These are phyloP conservation scores for Lepiota subincarnata DNA, from an alignment of 768 basidiomycete species.

Conservation along the genomic window DNA sequence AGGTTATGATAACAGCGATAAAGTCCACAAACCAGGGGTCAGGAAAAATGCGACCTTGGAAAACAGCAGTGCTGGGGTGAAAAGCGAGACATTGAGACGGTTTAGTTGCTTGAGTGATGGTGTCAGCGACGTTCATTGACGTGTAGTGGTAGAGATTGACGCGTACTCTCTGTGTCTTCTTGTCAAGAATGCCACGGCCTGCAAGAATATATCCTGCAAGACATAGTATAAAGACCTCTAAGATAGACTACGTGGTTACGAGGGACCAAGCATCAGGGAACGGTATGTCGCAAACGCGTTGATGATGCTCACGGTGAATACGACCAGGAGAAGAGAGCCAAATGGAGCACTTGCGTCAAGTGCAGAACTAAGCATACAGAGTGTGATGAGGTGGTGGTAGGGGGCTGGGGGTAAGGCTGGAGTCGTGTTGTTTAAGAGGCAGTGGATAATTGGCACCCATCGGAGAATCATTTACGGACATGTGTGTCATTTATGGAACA, in stretches of 20 bases:
- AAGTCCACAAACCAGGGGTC: constrained; percentile 54
- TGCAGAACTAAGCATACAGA: background rate
- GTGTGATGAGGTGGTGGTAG: background rate
- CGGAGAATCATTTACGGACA: background rate
- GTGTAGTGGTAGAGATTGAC: background rate
- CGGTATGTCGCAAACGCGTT: constrained; percentile 2
- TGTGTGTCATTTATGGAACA: background rate
- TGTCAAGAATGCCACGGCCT: constrained; percentile 76
- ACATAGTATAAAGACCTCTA: constrained; percentile 86
- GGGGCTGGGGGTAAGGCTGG: background rate
- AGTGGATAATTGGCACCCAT: constrained; percentile 1
- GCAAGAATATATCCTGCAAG: constrained; percentile 82
- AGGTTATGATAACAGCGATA: background rate
- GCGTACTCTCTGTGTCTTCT: constrained; percentile 80
- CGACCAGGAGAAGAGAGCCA: constrained; percentile 44
- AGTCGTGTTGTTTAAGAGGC: background rate
- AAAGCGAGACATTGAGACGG: constrained; percentile 81
- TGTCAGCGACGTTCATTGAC: constrained; percentile 7
- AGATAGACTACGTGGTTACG: constrained; percentile 60
- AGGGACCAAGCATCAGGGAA: background rate
- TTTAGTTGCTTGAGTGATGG: constrained; percentile 59
- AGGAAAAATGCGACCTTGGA: constrained; percentile 94
- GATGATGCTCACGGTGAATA: constrained; percentile 43
- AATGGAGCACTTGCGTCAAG: constrained; percentile 12
- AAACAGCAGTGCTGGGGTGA: constrained; percentile 85